These are phyloP conservation scores for Lichtheimia ornata DNA, from an alignment of 371 early-diverging fungal genomes.

Conservation along the genomic window DNA sequence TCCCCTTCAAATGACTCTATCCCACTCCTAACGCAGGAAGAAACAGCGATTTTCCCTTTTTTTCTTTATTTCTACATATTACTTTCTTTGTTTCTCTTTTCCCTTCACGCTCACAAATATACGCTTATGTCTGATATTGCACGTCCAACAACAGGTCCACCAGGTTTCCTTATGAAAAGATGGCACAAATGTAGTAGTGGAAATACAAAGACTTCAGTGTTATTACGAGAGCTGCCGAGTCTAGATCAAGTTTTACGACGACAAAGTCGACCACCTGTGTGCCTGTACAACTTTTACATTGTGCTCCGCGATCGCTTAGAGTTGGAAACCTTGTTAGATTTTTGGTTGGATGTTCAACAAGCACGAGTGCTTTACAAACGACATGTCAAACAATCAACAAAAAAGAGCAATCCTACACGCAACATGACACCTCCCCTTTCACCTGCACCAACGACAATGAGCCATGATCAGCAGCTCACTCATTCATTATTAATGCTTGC, in stretches of 20 bases:
- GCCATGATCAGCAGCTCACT: conserved; percentile 5
- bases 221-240: conserved; percentile 39
- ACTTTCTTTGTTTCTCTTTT: not conserved
- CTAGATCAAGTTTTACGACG: conserved; percentile 61
- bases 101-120: not conserved
- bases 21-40: not conserved
- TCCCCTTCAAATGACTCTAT: not conserved
- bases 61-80: not conserved
- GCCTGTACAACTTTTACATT: conserved; percentile 68
- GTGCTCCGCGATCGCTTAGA: conserved; percentile 59
- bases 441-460: conserved; percentile 3
- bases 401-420: not conserved
- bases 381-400: conserved; percentile 30
- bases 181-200: not conserved
- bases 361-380: conserved; percentile 56
- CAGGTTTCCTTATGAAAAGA: not conserved
- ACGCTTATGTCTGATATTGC: not conserved
- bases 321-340: conserved; percentile 59
- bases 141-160: not conserved
- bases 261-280: conserved; percentile 66
- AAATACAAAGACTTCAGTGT: too few species aligned
- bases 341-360: conserved; percentile 69
- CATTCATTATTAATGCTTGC: conserved; percentile 8
- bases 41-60: not conserved
- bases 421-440: conserved; percentile 1